Conservation (phyloP, 176 grass and related monocot genomes). For the Leersia perrieri region DNA sequence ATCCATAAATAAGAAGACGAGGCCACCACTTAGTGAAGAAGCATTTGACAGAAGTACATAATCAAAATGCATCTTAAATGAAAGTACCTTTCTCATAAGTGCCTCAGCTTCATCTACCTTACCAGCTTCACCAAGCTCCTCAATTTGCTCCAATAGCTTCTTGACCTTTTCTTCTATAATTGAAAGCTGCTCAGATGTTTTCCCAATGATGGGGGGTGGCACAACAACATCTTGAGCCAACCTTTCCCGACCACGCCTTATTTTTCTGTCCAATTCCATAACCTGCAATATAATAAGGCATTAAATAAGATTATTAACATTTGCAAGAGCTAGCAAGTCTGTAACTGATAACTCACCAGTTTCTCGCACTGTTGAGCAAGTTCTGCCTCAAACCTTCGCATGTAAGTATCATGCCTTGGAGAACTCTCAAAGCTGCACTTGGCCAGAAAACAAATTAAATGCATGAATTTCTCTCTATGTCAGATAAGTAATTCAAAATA, state of each 20-base stretch:
- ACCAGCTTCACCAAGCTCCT: conserved; percentile 86
- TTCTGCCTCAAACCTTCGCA: conserved; percentile 75
- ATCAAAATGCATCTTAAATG: neutral
- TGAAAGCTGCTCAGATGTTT: conserved; percentile 69
- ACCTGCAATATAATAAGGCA: conserved; percentile 48
- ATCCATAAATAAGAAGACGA: conserved; percentile 15
- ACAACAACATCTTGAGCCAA: conserved; percentile 64
- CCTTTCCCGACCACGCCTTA: conserved; percentile 75
- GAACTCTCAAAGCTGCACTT: conserved; percentile 84
- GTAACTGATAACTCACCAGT: conserved; percentile 52
- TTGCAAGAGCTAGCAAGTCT: conserved; percentile 29
- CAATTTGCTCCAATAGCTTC: conserved; percentile 80
- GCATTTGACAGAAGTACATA: neutral
- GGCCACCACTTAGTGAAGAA: conserved; percentile 8
- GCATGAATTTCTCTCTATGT: neutral
- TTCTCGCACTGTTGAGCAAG: conserved; percentile 94
- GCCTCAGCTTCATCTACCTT: conserved; percentile 97
- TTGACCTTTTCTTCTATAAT: conserved; percentile 82
- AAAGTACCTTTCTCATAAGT: conserved; percentile 77
- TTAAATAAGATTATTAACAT: neutral
- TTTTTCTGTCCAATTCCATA: conserved; percentile 86
- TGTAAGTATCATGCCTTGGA: conserved; percentile 64
- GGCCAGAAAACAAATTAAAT: conserved; percentile 32
- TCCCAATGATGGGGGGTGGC: conserved; percentile 44
- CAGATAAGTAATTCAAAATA: neutral